Base-by-base conservation (phyloP, 1,284 basidiomycete species). In the Cutaneotrichosporon cavernicola region DNA sequence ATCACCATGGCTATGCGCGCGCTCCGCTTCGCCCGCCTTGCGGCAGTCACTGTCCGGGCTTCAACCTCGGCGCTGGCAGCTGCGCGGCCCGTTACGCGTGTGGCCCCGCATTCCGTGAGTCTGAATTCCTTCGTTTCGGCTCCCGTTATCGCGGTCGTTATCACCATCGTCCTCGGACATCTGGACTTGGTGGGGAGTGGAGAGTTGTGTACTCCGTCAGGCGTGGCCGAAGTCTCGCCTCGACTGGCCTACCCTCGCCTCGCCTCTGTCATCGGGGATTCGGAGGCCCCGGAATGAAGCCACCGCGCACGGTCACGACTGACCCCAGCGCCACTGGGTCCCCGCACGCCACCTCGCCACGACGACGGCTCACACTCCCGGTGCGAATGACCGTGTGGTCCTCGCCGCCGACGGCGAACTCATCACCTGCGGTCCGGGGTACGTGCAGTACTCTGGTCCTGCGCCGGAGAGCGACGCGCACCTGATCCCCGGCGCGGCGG, bases 391-490 rank as follows among this genome's bases (percentile, higher is more conserved):
- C 56, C 62, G 62, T 13, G 50, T 52, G 10, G 50, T 63, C 13
- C 62, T 63, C 56, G 36, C 31, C 22, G 30, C 30, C 26, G 26
- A 30, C 10, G 62, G 46, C 30, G 62, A 63, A 50, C 22, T 52
- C 13, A 40, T 67, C 49, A 32, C 61, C 55, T 43, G 60, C 51
- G 63, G 61, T 5, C 61, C 66, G 8, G 66, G 66, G 1, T 64
- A 60, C 43, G 18, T 67, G 21, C 13, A 56, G 26, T 67, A 62
- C 61, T 26, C 38, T 9, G 66, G 66, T 9, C 66, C 66, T 2
- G 40, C 52, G 34, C 60, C 63, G 6, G 46, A 22, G 21, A 32
- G 40, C 36, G 66, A 67, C 61, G 49, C 32, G 22, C 21, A 49
- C 36, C 32, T 14, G 9, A 18, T 46, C 22, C 30, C 30, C 30